Conservation (phyloP, 2,329 filamentous ascomycete species). For the Triangularia verruculosa region DNA sequence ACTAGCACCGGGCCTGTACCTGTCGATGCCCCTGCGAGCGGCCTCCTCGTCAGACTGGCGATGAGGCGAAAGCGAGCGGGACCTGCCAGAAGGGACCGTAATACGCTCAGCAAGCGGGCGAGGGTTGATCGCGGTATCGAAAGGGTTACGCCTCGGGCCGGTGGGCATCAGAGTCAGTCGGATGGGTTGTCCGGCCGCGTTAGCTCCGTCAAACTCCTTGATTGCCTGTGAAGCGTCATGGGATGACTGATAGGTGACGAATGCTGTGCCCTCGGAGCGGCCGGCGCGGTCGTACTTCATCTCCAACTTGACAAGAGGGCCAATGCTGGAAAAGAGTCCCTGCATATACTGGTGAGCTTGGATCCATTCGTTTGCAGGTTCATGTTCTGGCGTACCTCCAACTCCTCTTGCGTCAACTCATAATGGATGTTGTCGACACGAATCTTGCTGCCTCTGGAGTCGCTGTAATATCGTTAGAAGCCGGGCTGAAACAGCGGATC, state of each 20-base stretch:
- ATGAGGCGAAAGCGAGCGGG: constrained; percentile 59
- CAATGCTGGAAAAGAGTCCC: constrained; percentile 80
- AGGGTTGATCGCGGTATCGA: constrained; percentile 54
- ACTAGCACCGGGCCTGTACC: constrained; percentile 66
- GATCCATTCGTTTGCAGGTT: background rate
- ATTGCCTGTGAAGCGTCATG: constrained; percentile 74
- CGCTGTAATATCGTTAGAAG: constrained; percentile 38
- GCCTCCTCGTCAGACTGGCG: constrained; percentile 54
- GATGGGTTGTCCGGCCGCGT: constrained; percentile 86
- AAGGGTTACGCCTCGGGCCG: constrained; percentile 53
- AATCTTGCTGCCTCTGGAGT: constrained; percentile 63
- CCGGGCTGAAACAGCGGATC: background rate
- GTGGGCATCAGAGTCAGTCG: constrained; percentile 63
- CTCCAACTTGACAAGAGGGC: constrained; percentile 64
- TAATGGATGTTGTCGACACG: constrained; percentile 90
- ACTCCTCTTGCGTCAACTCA: constrained; percentile 79
- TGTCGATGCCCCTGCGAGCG: constrained; percentile 67
- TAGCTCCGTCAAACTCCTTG: constrained; percentile 80
- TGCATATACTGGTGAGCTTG: constrained; percentile 39
- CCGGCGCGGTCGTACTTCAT: constrained; percentile 84
- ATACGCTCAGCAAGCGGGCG: constrained; percentile 61
- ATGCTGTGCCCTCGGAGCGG: constrained; percentile 80
- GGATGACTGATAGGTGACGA: constrained; percentile 71
- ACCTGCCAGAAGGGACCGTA: constrained; percentile 53
- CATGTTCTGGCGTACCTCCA: constrained; percentile 56